Evolutionary conservation across 345 rosid genomes (phyloP).

Genomic region (Citrus trifoliata): DNA sequence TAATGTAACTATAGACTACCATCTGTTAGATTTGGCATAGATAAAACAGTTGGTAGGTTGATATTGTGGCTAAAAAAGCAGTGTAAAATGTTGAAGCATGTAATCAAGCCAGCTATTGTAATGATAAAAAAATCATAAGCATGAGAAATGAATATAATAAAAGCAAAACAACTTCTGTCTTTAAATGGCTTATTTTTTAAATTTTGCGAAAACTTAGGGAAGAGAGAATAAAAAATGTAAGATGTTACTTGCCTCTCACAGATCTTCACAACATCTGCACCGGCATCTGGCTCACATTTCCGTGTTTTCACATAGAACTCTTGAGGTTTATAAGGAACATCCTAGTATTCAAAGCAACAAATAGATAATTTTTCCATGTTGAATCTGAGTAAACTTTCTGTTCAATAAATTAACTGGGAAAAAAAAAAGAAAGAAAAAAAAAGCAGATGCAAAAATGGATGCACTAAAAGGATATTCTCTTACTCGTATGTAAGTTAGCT

Average conservation of each 20-base stretch:
- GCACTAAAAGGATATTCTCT: background rate
- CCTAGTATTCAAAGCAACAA: slow-evolving; percentile 29
- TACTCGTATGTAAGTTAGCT: slow-evolving; percentile 71
- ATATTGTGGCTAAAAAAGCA: background rate
- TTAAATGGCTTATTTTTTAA: background rate
- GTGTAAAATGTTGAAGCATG: background rate
- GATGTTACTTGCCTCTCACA: slow-evolving; percentile 61
- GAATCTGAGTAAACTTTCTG: background rate
- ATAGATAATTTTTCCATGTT: background rate
- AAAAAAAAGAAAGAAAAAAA: background rate
- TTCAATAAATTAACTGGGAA: background rate
- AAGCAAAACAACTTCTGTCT: background rate
- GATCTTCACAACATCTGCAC: slow-evolving; percentile 53
- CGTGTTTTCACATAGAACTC: slow-evolving; percentile 71
- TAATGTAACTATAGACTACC: background rate
- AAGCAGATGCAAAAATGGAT: too few species aligned
- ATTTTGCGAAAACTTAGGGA: background rate
- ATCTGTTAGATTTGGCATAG: background rate
- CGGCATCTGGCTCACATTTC: slow-evolving; percentile 77
- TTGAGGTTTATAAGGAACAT: slow-evolving; percentile 78
- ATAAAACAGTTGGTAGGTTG: background rate
- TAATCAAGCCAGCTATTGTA: background rate
- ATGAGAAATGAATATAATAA: background rate
- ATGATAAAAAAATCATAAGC: background rate
- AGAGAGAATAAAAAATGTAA: background rate